Percentiles rank a stretch among this genome's conserved stretches.
Conservation (phyloP, 306 rosid genomes). For the Adenanthera pavonina region DNA sequence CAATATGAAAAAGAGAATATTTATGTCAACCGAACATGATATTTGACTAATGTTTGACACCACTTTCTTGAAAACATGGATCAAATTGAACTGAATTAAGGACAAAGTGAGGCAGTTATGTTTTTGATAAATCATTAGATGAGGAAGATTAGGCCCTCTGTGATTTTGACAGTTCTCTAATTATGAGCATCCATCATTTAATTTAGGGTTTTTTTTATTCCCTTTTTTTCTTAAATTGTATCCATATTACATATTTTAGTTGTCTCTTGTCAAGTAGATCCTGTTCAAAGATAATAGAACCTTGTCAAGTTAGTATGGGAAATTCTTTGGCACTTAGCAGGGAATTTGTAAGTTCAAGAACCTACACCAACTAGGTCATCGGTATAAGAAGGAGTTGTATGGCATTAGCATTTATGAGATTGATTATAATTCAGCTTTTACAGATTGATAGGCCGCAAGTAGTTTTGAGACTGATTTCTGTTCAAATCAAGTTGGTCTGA, state of each 20-base stretch:
- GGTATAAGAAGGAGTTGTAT: background rate
- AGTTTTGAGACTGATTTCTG: background rate
- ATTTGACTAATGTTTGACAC: background rate
- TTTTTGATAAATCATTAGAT: background rate
- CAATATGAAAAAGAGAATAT: background rate
- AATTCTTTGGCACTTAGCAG: background rate
- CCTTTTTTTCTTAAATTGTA: background rate
- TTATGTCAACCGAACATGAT: background rate
- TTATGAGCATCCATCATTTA: background rate
- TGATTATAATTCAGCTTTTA: background rate
- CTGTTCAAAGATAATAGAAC: slow-evolving; percentile 3
- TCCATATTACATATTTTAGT: background rate
- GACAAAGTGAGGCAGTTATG: background rate
- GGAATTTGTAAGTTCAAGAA: background rate
- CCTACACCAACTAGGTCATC: background rate
- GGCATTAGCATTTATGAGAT: background rate
- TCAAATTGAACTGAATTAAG: background rate
- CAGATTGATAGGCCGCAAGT: background rate
- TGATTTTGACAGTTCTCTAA: background rate
- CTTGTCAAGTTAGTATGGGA: background rate
- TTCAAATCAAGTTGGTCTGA: background rate
- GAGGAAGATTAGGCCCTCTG: background rate
- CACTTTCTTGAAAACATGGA: background rate
- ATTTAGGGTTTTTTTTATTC: background rate
- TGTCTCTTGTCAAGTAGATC: slow-evolving; percentile 4